Evolutionary conservation across 495 filamentous ascomycete species (phyloP).

Genomic region (Trichoderma gamsii): DNA sequence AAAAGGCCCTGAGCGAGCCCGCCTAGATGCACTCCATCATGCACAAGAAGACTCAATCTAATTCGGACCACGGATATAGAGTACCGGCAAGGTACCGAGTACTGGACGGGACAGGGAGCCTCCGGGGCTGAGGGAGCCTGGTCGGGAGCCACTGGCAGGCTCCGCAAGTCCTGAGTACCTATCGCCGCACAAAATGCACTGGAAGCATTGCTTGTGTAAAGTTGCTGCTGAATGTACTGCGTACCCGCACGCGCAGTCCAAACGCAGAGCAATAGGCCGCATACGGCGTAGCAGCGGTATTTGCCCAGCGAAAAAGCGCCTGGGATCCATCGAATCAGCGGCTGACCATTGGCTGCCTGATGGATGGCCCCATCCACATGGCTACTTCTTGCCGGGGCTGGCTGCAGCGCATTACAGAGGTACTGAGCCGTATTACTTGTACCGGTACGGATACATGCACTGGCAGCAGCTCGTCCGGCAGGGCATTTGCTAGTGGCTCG

Average conservation of each 20-base stretch:
- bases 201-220: background rate
- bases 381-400: background rate
- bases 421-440: too few relatives aligned
- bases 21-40: background rate
- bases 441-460: too few relatives aligned
- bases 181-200: background rate
- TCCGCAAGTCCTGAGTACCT: background rate
- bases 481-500: too few relatives aligned
- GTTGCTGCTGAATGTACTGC: background rate
- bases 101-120: background rate
- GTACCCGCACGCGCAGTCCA: background rate
- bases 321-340: background rate
- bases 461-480: too few relatives aligned
- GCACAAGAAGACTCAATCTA: background rate
- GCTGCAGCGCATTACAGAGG: too few relatives aligned
- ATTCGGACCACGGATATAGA: background rate
- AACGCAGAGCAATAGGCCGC: background rate
- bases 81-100: conserved; percentile 3
- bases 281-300: conserved; percentile 8
- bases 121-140: too few relatives aligned
- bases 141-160: too few relatives aligned
- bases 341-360: background rate
- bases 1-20: background rate
- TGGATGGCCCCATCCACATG: background rate
- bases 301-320: background rate